A percentile compares a stretch with the other conserved stretches of the same genome.
phyloP scores from a whole-genome alignment of 495 filamentous ascomycete genomes.

The Cenococcum geophilum region DNA sequence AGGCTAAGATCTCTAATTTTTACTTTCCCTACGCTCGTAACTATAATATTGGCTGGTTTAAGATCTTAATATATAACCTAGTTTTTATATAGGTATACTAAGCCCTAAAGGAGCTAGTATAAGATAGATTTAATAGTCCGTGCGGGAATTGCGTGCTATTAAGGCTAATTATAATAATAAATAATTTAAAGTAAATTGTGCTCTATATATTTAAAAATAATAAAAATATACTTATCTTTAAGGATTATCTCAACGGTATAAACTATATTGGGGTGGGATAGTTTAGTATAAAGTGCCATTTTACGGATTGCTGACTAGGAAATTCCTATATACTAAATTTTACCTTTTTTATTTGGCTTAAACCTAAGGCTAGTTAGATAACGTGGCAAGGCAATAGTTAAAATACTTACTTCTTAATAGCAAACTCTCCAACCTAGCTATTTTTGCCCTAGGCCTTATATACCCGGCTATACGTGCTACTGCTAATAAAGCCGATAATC shows the following conservation, averaged over 20 bases:
- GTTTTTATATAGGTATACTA: constrained; percentile 90
- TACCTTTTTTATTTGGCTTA: constrained; percentile 98
- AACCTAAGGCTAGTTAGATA: constrained; percentile 52
- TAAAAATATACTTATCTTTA: constrained; percentile 98
- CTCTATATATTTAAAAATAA: constrained; percentile 99
- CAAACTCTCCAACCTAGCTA: constrained; percentile 71
- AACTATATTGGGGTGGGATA: constrained; percentile 85
- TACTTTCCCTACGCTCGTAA: constrained; percentile 81
- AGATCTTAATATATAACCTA: constrained; percentile 99
- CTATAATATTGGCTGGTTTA: constrained; percentile 99
- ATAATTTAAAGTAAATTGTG: constrained; percentile 97
- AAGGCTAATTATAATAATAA: constrained; percentile 88
- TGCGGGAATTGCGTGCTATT: constrained; percentile 80
- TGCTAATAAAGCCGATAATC: constrained; percentile 95
- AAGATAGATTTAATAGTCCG: constrained; percentile 83
- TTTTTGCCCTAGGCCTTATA: constrained; percentile 88
- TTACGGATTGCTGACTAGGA: constrained; percentile 96
- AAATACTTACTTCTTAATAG: constrained; percentile 75
- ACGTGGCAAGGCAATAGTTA: constrained; percentile 2
- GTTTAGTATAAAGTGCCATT: constrained; percentile 96
- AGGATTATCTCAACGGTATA: constrained; percentile 91
- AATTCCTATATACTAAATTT: constrained; percentile 93
- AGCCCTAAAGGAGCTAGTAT: constrained; percentile 88
- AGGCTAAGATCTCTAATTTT: constrained; percentile 92
- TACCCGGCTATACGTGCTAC: constrained; percentile 96